A percentile compares a stretch with the other conserved stretches of the same genome.
phyloP scores from a whole-genome alignment of 2,329 filamentous ascomycete genomes.

The Fusarium proliferatum region DNA sequence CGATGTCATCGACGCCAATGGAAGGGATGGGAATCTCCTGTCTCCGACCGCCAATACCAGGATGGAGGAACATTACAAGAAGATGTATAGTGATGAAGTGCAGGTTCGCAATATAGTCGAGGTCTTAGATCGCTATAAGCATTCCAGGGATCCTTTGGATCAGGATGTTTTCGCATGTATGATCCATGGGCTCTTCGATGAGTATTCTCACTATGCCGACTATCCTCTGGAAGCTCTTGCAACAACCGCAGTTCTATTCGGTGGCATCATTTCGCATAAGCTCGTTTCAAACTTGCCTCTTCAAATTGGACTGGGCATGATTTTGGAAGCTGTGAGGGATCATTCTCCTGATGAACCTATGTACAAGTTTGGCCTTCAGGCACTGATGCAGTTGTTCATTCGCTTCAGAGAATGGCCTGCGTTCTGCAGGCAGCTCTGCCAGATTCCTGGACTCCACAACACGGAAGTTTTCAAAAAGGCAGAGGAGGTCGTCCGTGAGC shows the following conservation, averaged over 20 bases:
- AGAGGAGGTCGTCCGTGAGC: slow-evolving; percentile 79
- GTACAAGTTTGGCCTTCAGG: slow-evolving; percentile 98
- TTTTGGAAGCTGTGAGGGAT: slow-evolving; percentile 93
- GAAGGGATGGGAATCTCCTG: slow-evolving; percentile 82
- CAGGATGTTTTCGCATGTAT: slow-evolving; percentile 98
- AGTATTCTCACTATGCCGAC: slow-evolving; percentile 94
- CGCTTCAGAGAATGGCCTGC: slow-evolving; percentile 95
- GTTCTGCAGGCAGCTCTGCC: slow-evolving; percentile 86
- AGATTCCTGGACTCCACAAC: slow-evolving; percentile 82
- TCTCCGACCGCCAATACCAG: slow-evolving; percentile 82
- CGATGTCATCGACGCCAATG: slow-evolving; percentile 88
- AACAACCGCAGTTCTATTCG: slow-evolving; percentile 95
- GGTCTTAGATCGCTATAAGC: slow-evolving; percentile 86
- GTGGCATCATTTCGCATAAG: slow-evolving; percentile 94
- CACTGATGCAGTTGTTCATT: slow-evolving; percentile 86
- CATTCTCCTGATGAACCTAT: slow-evolving; percentile 86
- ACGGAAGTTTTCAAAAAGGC: slow-evolving; percentile 88
- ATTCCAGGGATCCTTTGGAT: slow-evolving; percentile 82
- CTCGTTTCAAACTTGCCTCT: slow-evolving; percentile 90
- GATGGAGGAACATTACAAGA: slow-evolving; percentile 98
- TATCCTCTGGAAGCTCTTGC: slow-evolving; percentile 97
- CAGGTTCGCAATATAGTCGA: slow-evolving; percentile 88
- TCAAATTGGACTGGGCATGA: slow-evolving; percentile 96
- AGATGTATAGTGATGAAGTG: slow-evolving; percentile 94
- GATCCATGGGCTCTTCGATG: slow-evolving; percentile 97